phyloP scores from a whole-genome alignment of 192 early-diverging fungal genomes.

The Coemansia sp. region DNA sequence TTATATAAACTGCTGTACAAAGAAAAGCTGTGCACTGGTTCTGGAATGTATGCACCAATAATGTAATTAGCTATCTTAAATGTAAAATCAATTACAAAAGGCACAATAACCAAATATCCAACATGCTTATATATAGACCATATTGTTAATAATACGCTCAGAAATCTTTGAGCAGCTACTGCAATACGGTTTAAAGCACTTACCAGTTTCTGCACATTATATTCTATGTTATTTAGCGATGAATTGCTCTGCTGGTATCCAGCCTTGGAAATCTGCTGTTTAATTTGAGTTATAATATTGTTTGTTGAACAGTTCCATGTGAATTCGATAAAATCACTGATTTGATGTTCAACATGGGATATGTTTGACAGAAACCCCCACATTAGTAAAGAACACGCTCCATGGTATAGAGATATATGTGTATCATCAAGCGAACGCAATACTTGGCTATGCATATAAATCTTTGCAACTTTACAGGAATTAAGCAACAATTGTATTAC shows the following conservation, averaged over 20 bases:
- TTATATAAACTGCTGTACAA: neutral
- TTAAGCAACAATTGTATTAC: neutral
- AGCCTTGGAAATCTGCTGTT: too few species aligned
- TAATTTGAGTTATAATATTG: too few species aligned
- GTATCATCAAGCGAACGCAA: neutral
- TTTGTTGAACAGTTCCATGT: too few species aligned
- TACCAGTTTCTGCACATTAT: too few species aligned
- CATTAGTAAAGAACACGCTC: too few species aligned
- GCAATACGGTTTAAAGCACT: too few species aligned
- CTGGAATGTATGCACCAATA: neutral
- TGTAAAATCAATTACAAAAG: neutral
- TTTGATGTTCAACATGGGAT: too few species aligned
- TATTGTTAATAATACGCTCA: neutral
- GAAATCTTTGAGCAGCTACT: neutral
- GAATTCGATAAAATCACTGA: too few species aligned
- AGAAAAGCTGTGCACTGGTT: neutral
- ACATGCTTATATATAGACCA: neutral
- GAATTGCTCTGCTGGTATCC: too few species aligned
- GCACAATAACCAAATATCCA: neutral
- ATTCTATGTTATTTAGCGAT: too few species aligned
- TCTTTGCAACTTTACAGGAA: neutral
- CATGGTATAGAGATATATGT: neutral
- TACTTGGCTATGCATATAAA: neutral
- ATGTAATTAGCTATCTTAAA: neutral
- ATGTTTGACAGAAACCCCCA: too few species aligned